A percentile compares a stretch with the other conserved stretches of the same genome.
Conservation (phyloP, 805 yeast genomes). For the Metschnikowia henanensis region DNA sequence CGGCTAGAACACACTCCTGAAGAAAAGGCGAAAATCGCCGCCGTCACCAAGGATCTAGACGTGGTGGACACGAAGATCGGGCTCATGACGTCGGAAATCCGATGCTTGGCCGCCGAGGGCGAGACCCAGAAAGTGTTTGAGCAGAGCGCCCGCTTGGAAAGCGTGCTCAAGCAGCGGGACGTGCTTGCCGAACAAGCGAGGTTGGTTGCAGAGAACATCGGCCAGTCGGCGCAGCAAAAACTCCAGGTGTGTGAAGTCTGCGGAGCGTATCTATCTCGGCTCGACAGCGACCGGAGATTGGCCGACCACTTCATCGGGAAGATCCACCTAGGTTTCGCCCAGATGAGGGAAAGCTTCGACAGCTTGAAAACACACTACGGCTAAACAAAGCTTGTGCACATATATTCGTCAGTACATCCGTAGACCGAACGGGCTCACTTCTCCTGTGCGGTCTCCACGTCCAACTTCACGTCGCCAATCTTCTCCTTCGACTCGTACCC, state of each 20-base stretch:
- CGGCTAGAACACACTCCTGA: constrained; percentile 73
- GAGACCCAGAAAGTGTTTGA: constrained; percentile 47
- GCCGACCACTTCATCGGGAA: constrained; percentile 92
- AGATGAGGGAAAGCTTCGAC: constrained; percentile 60
- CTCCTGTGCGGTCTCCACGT: constrained; percentile 8
- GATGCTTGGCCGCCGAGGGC: constrained; percentile 47
- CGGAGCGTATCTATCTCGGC: constrained; percentile 82
- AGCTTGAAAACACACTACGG: constrained; percentile 28
- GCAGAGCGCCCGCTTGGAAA: constrained; percentile 47
- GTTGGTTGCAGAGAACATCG: constrained; percentile 65
- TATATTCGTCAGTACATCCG: not conserved
- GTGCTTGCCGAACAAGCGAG: constrained; percentile 55
- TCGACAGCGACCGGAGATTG: constrained; percentile 84
- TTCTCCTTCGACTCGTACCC: constrained; percentile 47
- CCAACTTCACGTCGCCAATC: constrained; percentile 26
- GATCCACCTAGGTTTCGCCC: constrained; percentile 79
- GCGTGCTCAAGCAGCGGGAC: constrained; percentile 48
- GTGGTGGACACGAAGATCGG: constrained; percentile 61
- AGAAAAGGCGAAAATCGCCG: constrained; percentile 60
- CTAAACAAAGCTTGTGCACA: not conserved
- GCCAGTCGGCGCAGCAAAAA: constrained; percentile 86
- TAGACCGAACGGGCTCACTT: not conserved
- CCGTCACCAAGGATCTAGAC: constrained; percentile 58
- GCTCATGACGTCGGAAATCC: constrained; percentile 65
- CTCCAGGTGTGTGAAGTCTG: constrained; percentile 88